Percentiles rank a stretch among this genome's conserved stretches.
phyloP scores from a whole-genome alignment of 352 stramenopile genomes.

The Pythium rishiriense region DNA sequence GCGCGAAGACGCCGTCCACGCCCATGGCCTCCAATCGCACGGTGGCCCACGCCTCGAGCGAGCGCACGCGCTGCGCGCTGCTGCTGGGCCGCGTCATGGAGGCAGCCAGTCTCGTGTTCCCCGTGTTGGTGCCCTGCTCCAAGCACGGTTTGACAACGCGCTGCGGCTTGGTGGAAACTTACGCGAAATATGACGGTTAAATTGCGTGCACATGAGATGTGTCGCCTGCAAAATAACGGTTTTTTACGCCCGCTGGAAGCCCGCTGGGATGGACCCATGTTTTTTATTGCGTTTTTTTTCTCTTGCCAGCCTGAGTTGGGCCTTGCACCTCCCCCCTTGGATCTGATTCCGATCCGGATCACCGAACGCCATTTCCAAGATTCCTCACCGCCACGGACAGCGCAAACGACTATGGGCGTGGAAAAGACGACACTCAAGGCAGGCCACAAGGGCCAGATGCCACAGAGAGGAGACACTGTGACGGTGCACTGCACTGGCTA shows the following conservation, averaged over 20 bases:
- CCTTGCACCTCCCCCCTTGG: not conserved
- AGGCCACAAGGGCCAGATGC: constrained; percentile 48
- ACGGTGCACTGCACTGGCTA: constrained; percentile 86
- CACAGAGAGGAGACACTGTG: constrained; percentile 59
- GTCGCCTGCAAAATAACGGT: constrained; percentile 5
- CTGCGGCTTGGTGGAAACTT: constrained; percentile 12
- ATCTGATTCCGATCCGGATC: constrained; percentile 12
- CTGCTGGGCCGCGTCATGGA: constrained; percentile 24
- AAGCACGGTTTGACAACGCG: constrained; percentile 16
- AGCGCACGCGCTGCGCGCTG: constrained; percentile 1
- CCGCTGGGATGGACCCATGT: constrained; percentile 10
- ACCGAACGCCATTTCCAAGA: not conserved
- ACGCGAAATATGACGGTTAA: constrained; percentile 12
- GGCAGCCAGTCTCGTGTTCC: constrained; percentile 10
- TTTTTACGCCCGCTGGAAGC: constrained; percentile 11
- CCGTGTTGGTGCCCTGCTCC: constrained; percentile 19
- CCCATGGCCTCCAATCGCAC: constrained; percentile 64
- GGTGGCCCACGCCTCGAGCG: constrained; percentile 68
- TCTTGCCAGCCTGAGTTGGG: constrained; percentile 12
- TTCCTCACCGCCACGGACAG: not conserved
- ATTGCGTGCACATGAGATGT: constrained; percentile 12
- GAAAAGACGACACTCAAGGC: constrained; percentile 62
- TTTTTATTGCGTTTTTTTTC: constrained; percentile 3
- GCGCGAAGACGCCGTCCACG: constrained; percentile 82
- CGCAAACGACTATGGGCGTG: constrained; percentile 41